Percentiles rank a stretch among this genome's conserved stretches.
Evolutionary conservation across 2,329 filamentous ascomycete genomes (phyloP).

Genomic region (Colletotrichum karsti): DNA sequence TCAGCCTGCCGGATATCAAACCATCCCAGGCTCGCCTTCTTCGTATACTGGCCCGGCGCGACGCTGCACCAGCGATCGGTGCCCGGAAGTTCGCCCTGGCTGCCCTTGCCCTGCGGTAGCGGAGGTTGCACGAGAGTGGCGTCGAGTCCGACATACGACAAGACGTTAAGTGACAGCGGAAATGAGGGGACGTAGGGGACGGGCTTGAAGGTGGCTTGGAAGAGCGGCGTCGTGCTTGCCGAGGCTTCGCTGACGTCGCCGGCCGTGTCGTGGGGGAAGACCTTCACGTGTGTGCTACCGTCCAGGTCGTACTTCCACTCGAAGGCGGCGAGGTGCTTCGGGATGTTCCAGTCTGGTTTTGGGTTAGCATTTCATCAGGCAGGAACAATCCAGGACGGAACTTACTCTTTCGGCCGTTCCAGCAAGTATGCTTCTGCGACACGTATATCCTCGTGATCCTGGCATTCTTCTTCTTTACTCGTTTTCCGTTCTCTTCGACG

Average conservation of each 20-base stretch:
- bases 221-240: conserved; percentile 48
- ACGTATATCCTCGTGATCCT: conserved; percentile 64
- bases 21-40: conserved; percentile 50
- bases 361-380: background rate
- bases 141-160: conserved; percentile 51
- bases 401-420: conserved; percentile 60
- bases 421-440: conserved; percentile 59
- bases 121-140: conserved; percentile 57
- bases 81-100: conserved; percentile 51
- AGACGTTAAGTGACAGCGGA: conserved; percentile 48
- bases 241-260: conserved; percentile 39
- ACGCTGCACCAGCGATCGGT: conserved; percentile 56
- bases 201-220: conserved; percentile 54
- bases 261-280: conserved; percentile 52
- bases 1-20: conserved; percentile 53
- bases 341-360: conserved; percentile 60
- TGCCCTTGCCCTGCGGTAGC: conserved; percentile 48
- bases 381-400: background rate
- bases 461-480: conserved; percentile 42
- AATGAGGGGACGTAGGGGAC: conserved; percentile 52
- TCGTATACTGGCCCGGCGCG: conserved; percentile 38
- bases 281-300: conserved; percentile 48
- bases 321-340: conserved; percentile 63
- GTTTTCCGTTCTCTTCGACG: conserved; percentile 42
- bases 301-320: conserved; percentile 49